Evolutionary conservation across 2,329 filamentous ascomycete species (phyloP).

Genomic region (Byssochlamys sp.): DNA sequence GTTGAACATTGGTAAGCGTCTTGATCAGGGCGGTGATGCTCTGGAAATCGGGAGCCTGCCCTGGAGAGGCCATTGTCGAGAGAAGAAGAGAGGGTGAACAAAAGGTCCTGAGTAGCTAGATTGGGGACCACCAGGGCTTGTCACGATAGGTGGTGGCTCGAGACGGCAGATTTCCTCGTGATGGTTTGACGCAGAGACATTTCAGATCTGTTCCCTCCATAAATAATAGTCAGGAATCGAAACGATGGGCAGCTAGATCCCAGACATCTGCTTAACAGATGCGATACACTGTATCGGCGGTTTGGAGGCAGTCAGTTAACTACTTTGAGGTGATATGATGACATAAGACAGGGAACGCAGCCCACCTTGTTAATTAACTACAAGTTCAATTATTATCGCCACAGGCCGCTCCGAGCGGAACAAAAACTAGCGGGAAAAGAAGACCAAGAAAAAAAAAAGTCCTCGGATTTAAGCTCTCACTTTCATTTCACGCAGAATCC

Average conservation of each 20-base stretch:
- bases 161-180: conserved; percentile 13
- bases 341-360: conserved; percentile 1
- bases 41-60: conserved; percentile 32
- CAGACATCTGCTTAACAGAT: background rate
- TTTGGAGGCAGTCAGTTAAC: background rate
- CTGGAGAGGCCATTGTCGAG: conserved; percentile 28
- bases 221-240: background rate
- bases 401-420: background rate
- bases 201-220: background rate
- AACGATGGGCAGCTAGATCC: background rate
- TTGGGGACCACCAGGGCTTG: background rate
- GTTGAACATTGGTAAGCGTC: conserved; percentile 52
- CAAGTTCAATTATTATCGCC: background rate
- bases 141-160: conserved; percentile 15
- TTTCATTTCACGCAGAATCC: background rate
- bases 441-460: background rate
- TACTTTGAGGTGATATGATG: conserved; percentile 2
- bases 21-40: conserved; percentile 40
- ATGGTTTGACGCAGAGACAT: background rate
- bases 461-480: background rate
- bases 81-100: background rate
- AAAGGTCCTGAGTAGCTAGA: background rate
- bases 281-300: background rate
- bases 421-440: background rate
- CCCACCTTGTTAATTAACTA: background rate